phyloP scores from a whole-genome alignment of 1,284 basidiomycete species.

The Chondrostereum purpureum region DNA sequence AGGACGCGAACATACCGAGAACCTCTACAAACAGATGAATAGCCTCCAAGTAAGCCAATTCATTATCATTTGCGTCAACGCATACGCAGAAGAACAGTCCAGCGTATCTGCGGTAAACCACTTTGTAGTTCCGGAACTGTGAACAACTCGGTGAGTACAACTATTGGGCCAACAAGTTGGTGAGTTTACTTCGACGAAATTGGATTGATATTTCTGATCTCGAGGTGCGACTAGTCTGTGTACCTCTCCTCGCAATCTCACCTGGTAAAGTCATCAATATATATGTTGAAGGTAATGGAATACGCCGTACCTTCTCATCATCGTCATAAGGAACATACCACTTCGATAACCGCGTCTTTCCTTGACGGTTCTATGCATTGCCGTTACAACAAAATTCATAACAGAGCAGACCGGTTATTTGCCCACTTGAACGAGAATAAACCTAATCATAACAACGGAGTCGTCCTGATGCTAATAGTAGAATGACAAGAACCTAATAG shows the following conservation, averaged over 20 bases:
- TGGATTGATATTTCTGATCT: constrained; percentile 98
- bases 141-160: constrained; percentile 3
- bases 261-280: too few species aligned
- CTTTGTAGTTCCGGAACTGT: constrained; percentile 92
- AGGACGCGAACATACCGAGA: constrained; percentile 57
- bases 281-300: too few species aligned
- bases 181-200: constrained; percentile 88
- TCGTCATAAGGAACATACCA: constrained; percentile 97
- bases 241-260: constrained; percentile 89
- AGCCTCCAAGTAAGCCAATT: constrained; percentile 93
- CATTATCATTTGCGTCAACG: constrained; percentile 97
- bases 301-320: constrained; percentile 89
- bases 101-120: constrained; percentile 93
- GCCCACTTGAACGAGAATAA: constrained; percentile 84
- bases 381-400: constrained; percentile 1
- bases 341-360: constrained; percentile 94
- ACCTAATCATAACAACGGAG: constrained; percentile 85
- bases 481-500: too few species aligned
- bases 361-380: constrained; percentile 80
- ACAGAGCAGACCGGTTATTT: not conserved
- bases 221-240: constrained; percentile 93
- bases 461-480: too few species aligned
- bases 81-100: constrained; percentile 98
- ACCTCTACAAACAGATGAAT: constrained; percentile 99
- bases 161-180: constrained; percentile 29